phyloP scores from a whole-genome alignment of 768 basidiomycete genomes.

The Heimioporus sp. region DNA sequence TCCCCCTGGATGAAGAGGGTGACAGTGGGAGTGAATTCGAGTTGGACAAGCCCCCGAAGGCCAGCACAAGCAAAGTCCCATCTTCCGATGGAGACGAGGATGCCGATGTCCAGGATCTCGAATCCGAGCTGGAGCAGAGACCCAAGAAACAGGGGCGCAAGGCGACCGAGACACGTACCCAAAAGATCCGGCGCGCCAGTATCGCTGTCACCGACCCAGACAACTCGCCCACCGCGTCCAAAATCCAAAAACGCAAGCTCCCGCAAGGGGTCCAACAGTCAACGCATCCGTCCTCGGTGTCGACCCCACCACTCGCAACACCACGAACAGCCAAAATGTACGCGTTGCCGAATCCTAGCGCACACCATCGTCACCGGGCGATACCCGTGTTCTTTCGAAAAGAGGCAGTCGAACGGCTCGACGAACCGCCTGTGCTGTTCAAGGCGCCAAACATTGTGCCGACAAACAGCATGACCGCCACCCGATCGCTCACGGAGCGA shows the following conservation, averaged over 20 bases:
- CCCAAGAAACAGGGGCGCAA: constrained; percentile 12
- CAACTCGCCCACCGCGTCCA: constrained; percentile 4
- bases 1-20: constrained; percentile 13
- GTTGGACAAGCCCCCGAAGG: constrained; percentile 34
- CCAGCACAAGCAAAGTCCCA: constrained; percentile 28
- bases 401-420: constrained; percentile 60
- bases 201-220: background rate
- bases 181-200: background rate
- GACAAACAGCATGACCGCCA: constrained; percentile 58
- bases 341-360: constrained; percentile 58
- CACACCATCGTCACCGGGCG: constrained; percentile 73
- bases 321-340: constrained; percentile 43
- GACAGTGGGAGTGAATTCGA: constrained; percentile 58
- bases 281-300: constrained; percentile 1
- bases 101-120: constrained; percentile 20
- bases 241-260: constrained; percentile 18
- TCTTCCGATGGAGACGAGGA: constrained; percentile 34
- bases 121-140: constrained; percentile 14
- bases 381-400: constrained; percentile 53
- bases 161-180: background rate
- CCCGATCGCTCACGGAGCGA: constrained; percentile 46
- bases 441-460: constrained; percentile 35
- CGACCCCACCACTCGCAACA: constrained; percentile 2
- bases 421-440: constrained; percentile 50
- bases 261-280: constrained; percentile 15